These are phyloP conservation scores for Chiua virens DNA, from an alignment of 768 basidiomycete species.

Conservation along the genomic window DNA sequence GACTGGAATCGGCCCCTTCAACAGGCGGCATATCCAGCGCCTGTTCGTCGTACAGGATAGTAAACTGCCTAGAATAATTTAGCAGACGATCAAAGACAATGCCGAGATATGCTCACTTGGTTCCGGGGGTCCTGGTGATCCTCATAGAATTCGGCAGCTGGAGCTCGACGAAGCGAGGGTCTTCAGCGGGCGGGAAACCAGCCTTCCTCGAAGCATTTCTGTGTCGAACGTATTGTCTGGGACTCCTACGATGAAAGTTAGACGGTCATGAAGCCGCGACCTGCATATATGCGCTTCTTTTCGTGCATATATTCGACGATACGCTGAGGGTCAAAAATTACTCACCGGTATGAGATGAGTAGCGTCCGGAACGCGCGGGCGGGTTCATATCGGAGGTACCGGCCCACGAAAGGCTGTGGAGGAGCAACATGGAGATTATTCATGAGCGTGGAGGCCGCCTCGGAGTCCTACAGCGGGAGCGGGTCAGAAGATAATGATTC, in stretches of 20 bases:
- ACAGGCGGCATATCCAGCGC: constrained; percentile 34
- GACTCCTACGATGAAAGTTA: constrained; percentile 14
- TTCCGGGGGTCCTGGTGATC: constrained; percentile 50
- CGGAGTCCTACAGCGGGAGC: constrained; percentile 45
- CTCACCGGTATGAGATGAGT: constrained; percentile 72
- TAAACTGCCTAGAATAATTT: constrained; percentile 32
- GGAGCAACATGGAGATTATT: constrained; percentile 53
- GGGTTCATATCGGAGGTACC: constrained; percentile 72
- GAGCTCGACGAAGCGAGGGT: constrained; percentile 38
- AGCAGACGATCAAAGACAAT: not conserved
- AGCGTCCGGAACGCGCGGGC: constrained; percentile 76
- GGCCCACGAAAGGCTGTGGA: constrained; percentile 68
- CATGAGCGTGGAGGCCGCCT: constrained; percentile 58
- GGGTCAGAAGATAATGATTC: not conserved
- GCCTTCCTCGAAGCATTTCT: constrained; percentile 15
- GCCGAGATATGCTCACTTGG: constrained; percentile 44
- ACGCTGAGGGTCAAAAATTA: not conserved
- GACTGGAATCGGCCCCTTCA: constrained; percentile 17
- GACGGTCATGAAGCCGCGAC: not conserved
- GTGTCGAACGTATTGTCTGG: constrained; percentile 22
- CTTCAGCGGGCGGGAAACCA: constrained; percentile 11
- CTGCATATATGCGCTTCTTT: constrained; percentile 23
- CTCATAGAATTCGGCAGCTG: constrained; percentile 62
- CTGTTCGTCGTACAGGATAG: constrained; percentile 55
- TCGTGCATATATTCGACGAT: constrained; percentile 13